These are phyloP conservation scores for Chimonanthus salicifolius DNA, from an alignment of 164 flowering plant genomes.

Conservation along the genomic window DNA sequence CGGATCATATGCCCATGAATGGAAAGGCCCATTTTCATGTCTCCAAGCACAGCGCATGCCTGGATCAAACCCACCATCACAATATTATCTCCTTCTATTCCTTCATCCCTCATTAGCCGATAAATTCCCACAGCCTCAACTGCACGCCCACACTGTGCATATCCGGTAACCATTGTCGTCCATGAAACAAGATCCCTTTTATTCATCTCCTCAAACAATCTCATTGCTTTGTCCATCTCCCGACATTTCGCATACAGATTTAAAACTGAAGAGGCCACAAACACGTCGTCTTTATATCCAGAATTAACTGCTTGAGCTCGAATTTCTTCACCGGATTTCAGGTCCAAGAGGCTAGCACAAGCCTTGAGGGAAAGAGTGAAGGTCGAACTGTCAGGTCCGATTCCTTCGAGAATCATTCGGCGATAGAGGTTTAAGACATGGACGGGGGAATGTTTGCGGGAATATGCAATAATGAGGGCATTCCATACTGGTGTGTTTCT, in stretches of 20 bases:
- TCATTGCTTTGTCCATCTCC: constrained; percentile 18
- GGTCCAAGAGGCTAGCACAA: constrained; percentile 12
- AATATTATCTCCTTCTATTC: constrained; percentile 16
- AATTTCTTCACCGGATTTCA: constrained; percentile 17
- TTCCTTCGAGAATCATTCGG: constrained; percentile 1
- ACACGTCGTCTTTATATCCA: constrained; percentile 23
- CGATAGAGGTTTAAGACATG: constrained; percentile 15
- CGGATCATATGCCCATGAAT: constrained; percentile 25
- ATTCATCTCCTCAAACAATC: constrained; percentile 16
- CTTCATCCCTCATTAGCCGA: constrained; percentile 18
- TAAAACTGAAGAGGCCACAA: constrained; percentile 23
- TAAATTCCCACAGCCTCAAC: constrained; percentile 17
- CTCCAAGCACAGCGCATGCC: constrained; percentile 19
- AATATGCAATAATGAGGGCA: constrained; percentile 23
- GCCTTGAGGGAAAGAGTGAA: constrained; percentile 23
- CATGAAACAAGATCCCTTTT: constrained; percentile 23
- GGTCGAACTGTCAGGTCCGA: constrained; percentile 22
- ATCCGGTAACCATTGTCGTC: constrained; percentile 23
- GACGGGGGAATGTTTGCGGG: constrained; percentile 3
- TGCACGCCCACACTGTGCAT: constrained; percentile 14
- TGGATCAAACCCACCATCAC: constrained; percentile 25
- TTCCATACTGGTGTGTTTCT: constrained; percentile 17
- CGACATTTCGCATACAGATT: constrained; percentile 26
- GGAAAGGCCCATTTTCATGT: constrained; percentile 19
- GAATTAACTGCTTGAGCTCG: constrained; percentile 5